Evolutionary conservation across 2,329 filamentous ascomycete genomes (phyloP).

Genomic region (Diatrype stigma): DNA sequence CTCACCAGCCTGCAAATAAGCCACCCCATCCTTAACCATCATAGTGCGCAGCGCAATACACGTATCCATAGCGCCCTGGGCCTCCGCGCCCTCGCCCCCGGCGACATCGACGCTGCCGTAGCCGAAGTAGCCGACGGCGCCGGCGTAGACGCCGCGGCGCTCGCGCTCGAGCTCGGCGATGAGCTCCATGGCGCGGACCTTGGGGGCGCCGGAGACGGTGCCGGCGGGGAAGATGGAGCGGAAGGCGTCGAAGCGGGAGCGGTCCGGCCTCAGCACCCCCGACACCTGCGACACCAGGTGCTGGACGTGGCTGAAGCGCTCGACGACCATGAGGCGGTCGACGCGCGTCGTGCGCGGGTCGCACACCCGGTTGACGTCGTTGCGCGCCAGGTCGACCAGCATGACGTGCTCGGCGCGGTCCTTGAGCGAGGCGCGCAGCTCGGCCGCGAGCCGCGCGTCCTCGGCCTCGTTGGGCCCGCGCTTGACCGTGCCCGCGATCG

Average conservation of each 20-base stretch:
- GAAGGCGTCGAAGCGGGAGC: conserved; percentile 93
- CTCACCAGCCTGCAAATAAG: conserved; percentile 78
- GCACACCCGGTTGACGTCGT: conserved; percentile 94
- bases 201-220: conserved; percentile 91
- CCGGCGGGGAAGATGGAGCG: conserved; percentile 95
- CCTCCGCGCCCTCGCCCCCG: conserved; percentile 49
- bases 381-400: conserved; percentile 92
- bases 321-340: conserved; percentile 89
- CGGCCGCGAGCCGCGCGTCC: conserved; percentile 73
- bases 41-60: conserved; percentile 82
- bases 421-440: conserved; percentile 77
- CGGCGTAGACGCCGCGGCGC: conserved; percentile 93
- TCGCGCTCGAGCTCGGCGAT: conserved; percentile 92
- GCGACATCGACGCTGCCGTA: conserved; percentile 68
- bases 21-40: conserved; percentile 85
- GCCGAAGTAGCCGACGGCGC: conserved; percentile 94
- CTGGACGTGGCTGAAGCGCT: conserved; percentile 95
- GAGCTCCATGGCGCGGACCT: conserved; percentile 94
- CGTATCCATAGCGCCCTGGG: conserved; percentile 88
- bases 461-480: conserved; percentile 77
- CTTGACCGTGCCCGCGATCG: conserved; percentile 93
- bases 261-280: conserved; percentile 75
- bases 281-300: conserved; percentile 96
- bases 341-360: conserved; percentile 86
- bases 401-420: conserved; percentile 96